Evolutionary conservation across 2,329 filamentous ascomycete species (phyloP).

Genomic region (Arthrobotrys pseudoclavata): DNA sequence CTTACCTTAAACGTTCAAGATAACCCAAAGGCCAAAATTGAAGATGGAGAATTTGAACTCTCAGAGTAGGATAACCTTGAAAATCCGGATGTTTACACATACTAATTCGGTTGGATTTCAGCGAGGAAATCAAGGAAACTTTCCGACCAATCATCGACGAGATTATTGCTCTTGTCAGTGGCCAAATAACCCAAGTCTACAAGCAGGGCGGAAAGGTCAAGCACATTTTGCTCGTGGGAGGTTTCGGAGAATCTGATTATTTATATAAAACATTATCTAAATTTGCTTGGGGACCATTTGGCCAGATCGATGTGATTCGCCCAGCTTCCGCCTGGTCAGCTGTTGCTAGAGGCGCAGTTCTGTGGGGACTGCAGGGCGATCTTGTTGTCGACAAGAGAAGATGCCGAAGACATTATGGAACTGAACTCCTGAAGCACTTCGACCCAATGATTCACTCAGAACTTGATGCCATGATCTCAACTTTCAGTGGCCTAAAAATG

Average conservation of each 20-base stretch:
- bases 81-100: not conserved
- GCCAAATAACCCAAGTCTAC: slow-evolving; percentile 47
- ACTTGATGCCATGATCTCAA: slow-evolving; percentile 59
- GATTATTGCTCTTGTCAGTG: slow-evolving; percentile 43
- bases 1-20: slow-evolving; percentile 53
- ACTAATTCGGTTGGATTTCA: slow-evolving; percentile 4
- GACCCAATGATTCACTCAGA: slow-evolving; percentile 55
- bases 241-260: slow-evolving; percentile 56
- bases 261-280: slow-evolving; percentile 40
- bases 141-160: slow-evolving; percentile 49
- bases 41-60: slow-evolving; percentile 55
- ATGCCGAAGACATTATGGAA: slow-evolving; percentile 58
- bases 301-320: slow-evolving; percentile 49
- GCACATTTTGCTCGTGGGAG: slow-evolving; percentile 52
- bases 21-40: slow-evolving; percentile 38
- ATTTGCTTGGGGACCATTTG: slow-evolving; percentile 40
- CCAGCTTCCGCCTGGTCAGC: slow-evolving; percentile 52
- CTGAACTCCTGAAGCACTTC: slow-evolving; percentile 57
- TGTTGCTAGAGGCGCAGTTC: slow-evolving; percentile 52
- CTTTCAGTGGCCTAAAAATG: slow-evolving; percentile 58
- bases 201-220: slow-evolving; percentile 56
- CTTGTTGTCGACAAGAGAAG: slow-evolving; percentile 54
- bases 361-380: slow-evolving; percentile 58
- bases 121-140: slow-evolving; percentile 57
- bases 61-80: slow-evolving; percentile 26